Evolutionary conservation across 495 filamentous ascomycete genomes (phyloP), one percentile per base, ranked within the genome.

Genomic region (Rostrohypoxylon terebratum): DNA sequence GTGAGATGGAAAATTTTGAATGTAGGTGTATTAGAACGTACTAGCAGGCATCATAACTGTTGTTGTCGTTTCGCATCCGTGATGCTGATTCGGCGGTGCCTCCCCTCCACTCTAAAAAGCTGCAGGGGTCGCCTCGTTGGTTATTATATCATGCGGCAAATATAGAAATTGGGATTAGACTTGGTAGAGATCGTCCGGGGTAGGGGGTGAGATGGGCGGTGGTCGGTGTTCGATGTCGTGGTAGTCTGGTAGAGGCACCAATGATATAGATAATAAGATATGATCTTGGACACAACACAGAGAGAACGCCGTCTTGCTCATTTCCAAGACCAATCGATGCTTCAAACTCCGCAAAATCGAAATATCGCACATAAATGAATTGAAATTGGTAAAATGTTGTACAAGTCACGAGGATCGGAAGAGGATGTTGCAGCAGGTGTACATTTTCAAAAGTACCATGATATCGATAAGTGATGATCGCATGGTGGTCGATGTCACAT

Each of bases 381-480:
- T 50, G 63, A 48, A 25, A 0, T 50, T 59, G 0, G 16, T 63
- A n/a, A 58, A 45, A 25, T 38, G 36, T 48, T 33, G 58, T 45
- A 62, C 34, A 21, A 9, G 13, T 38, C n/a, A 16, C 33, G 33
- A n/a, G 33, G 16, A 36, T 38, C 25, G 33, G 4, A 38, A 16
- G 21, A 13, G 31, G 31, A 40, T 33, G 28, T 28, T 14, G n/a
- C n/a, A n/a, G n/a, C n/a, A n/a, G n/a, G n/a, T n/a, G 40, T 44
- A 66, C 40, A 63, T 40, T 33, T 50, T 51, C 21, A 6, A 6
- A 59, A 13, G 54, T 72, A 70, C 45, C 13, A 33, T 16, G 34
- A 48, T 69, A 74, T 74, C 71, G 71, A 74, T 74, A 74, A 74
- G 63, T 51, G 23, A 23, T 25, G 5, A 47, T 55, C 6, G 48